Evolutionary conservation across 169 alveolate species (phyloP).

Genomic region (Blepharisma undulans): DNA sequence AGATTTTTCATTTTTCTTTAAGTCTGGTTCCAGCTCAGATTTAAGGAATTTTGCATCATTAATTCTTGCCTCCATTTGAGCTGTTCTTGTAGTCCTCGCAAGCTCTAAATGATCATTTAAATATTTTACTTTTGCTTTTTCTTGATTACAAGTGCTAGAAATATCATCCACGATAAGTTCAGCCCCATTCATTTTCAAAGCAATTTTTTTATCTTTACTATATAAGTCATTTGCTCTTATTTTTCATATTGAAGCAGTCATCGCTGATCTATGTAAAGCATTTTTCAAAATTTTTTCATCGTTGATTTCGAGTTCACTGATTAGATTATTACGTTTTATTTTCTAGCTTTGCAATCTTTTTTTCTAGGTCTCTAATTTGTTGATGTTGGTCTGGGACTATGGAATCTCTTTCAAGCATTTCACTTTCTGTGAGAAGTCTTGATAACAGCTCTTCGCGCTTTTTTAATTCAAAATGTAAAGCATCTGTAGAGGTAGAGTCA

Average conservation of each 20-base stretch:
- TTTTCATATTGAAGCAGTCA: not conserved
- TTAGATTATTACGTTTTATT: not conserved
- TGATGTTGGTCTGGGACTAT: not conserved
- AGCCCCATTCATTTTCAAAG: not conserved
- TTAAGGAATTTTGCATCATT: not conserved
- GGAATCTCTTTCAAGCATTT: not conserved
- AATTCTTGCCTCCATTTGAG: not conserved
- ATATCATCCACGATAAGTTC: not conserved
- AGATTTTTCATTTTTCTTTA: not conserved
- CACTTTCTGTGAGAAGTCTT: not conserved
- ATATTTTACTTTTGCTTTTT: not conserved
- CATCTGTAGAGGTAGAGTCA: not conserved
- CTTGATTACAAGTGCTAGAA: not conserved
- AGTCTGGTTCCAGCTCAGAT: not conserved
- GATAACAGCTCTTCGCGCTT: not conserved
- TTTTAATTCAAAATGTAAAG: not conserved
- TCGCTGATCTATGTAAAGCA: not conserved
- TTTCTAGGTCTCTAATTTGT: not conserved
- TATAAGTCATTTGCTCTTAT: not conserved
- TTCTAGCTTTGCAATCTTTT: not conserved
- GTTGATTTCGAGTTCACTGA: not conserved
- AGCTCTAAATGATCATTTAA: not conserved
- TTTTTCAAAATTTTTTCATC: not conserved
- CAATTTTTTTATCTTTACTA: not conserved
- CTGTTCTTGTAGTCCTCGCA: not conserved